phyloP scores from a whole-genome alignment of 2,329 filamentous ascomycete species.

The Aspergillus sp. region DNA sequence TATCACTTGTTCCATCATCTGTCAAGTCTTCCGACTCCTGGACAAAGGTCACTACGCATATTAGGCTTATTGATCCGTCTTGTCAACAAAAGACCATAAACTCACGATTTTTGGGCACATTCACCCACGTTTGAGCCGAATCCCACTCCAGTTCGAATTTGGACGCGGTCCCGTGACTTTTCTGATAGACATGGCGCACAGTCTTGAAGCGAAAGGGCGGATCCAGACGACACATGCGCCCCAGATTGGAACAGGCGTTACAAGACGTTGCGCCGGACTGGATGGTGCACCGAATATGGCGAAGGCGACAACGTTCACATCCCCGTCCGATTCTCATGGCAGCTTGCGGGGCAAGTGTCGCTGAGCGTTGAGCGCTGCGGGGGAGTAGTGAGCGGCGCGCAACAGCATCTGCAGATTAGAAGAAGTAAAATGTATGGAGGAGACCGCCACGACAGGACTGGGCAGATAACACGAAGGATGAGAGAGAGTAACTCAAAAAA shows the following conservation, averaged over 20 bases:
- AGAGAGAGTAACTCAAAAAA: background rate
- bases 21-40: constrained; percentile 20
- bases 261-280: constrained; percentile 26
- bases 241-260: constrained; percentile 26
- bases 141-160: constrained; percentile 31
- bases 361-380: constrained; percentile 12
- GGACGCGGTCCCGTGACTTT: constrained; percentile 22
- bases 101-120: constrained; percentile 26
- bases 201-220: constrained; percentile 33
- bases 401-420: constrained; percentile 10
- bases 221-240: constrained; percentile 28
- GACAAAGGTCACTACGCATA: constrained; percentile 24
- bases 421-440: background rate
- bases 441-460: background rate
- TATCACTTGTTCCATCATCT: constrained; percentile 4
- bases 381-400: background rate
- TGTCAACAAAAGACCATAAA: background rate
- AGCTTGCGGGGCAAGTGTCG: constrained; percentile 8
- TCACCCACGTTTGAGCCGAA: constrained; percentile 30
- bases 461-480: background rate
- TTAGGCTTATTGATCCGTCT: background rate
- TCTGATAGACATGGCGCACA: constrained; percentile 34
- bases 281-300: constrained; percentile 34
- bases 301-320: constrained; percentile 34
- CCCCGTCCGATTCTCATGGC: constrained; percentile 33